Percentiles rank a stretch among this genome's conserved stretches.
phyloP scores from a whole-genome alignment of 2,329 filamentous ascomycete genomes.

The Lithohypha guttulata region DNA sequence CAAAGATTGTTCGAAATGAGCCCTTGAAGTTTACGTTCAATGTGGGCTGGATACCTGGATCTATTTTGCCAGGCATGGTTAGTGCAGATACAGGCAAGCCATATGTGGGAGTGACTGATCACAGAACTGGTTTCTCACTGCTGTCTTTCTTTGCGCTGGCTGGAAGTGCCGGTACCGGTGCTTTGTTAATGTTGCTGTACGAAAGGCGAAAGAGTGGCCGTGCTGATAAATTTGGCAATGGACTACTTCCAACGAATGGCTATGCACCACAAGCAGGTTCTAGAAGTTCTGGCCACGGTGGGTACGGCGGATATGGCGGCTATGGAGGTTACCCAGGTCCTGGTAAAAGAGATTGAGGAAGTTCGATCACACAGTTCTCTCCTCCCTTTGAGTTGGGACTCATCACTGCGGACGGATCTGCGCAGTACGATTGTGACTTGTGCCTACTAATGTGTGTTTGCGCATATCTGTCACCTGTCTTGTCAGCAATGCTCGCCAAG shows the following conservation, averaged over 20 bases:
- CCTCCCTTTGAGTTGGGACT: no score
- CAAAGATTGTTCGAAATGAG: constrained; percentile 76
- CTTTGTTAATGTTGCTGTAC: constrained; percentile 20
- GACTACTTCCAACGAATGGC: constrained; percentile 11
- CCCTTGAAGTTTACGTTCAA: constrained; percentile 66
- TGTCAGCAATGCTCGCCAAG: no score
- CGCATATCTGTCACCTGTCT: no score
- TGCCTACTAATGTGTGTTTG: no score
- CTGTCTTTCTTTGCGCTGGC: constrained; percentile 21
- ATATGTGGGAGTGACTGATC: constrained; percentile 17
- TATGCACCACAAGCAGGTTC: constrained; percentile 3
- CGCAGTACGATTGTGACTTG: no score
- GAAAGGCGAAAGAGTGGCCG: constrained; percentile 21
- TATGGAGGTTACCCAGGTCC: constrained; percentile 10
- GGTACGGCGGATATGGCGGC: constrained; percentile 21
- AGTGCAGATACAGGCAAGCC: constrained; percentile 14
- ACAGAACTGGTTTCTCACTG: constrained; percentile 21
- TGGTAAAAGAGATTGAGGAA: constrained; percentile 21
- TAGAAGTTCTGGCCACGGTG: constrained; percentile 20
- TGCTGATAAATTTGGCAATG: constrained; percentile 17
- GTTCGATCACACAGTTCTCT: background rate
- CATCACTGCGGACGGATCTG: no score
- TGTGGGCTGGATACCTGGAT: constrained; percentile 58
- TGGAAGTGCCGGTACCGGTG: constrained; percentile 21
- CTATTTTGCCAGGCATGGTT: constrained; percentile 22